A percentile compares a stretch with the other conserved stretches of the same genome.
phyloP scores from a whole-genome alignment of 164 flowering plant species.

The Macadamia tetraphylla region DNA sequence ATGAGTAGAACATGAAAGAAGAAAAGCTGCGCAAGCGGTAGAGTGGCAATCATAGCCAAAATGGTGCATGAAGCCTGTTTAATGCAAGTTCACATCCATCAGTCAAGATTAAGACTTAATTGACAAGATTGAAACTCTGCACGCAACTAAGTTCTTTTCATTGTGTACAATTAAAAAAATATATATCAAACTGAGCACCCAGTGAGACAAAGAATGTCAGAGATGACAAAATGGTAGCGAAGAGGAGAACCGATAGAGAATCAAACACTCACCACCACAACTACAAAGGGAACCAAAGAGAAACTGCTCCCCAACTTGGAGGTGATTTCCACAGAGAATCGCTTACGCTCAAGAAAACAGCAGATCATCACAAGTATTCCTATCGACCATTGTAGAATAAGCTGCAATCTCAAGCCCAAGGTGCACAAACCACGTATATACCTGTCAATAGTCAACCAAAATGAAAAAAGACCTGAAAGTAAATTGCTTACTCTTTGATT shows the following conservation, averaged over 20 bases:
- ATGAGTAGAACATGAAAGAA: slow-evolving; percentile 97
- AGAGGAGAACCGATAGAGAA: background rate
- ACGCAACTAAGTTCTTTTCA: background rate
- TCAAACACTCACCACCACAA: slow-evolving; percentile 73
- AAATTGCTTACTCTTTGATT: slow-evolving; percentile 32
- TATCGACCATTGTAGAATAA: slow-evolving; percentile 87
- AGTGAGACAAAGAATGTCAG: background rate
- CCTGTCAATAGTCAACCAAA: slow-evolving; percentile 53
- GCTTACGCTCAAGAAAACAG: slow-evolving; percentile 79
- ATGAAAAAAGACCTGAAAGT: slow-evolving; percentile 33
- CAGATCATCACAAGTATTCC: slow-evolving; percentile 82
- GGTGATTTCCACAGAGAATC: slow-evolving; percentile 58
- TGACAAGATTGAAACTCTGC: background rate
- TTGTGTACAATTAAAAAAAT: background rate
- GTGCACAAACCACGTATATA: slow-evolving; percentile 48
- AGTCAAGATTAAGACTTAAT: background rate
- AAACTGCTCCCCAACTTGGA: slow-evolving; percentile 96
- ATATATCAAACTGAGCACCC: background rate
- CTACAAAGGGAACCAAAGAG: slow-evolving; percentile 77
- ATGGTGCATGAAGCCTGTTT: slow-evolving; percentile 84
- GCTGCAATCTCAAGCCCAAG: slow-evolving; percentile 88
- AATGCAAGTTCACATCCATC: background rate
- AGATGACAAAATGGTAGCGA: background rate
- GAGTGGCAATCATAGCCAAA: slow-evolving; percentile 90
- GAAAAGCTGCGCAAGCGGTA: slow-evolving; percentile 93